Conservation (phyloP, 176 grass and related monocot species). For the Cenchrus fungigraminus region DNA sequence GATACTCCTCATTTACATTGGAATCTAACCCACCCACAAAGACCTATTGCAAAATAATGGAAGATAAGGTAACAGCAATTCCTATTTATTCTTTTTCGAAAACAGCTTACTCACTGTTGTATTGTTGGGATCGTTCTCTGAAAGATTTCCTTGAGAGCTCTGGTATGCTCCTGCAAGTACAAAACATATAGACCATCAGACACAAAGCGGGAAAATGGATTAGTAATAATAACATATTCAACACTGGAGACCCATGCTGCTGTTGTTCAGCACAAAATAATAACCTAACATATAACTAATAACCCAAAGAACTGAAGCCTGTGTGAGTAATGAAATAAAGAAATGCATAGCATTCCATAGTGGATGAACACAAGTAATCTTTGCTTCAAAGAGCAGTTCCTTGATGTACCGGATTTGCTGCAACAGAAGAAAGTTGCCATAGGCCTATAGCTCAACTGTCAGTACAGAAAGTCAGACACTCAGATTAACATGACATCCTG, state of each 20-base stretch:
- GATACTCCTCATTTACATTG: slow-evolving; percentile 79
- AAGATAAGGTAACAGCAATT: slow-evolving; percentile 43
- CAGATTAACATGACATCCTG: not conserved
- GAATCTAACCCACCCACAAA: slow-evolving; percentile 96
- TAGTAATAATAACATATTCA: not conserved
- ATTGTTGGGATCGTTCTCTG: slow-evolving; percentile 76
- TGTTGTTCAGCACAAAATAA: not conserved
- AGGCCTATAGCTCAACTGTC: not conserved
- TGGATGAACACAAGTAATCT: slow-evolving; percentile 26
- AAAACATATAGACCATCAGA: slow-evolving; percentile 35
- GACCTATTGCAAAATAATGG: slow-evolving; percentile 66
- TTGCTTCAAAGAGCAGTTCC: slow-evolving; percentile 17
- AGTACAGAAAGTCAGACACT: slow-evolving; percentile 19
- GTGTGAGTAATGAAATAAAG: not conserved
- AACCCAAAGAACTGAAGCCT: not conserved
- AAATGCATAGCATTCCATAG: not conserved
- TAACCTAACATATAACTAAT: not conserved
- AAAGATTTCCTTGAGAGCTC: slow-evolving; percentile 61
- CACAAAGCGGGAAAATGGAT: slow-evolving; percentile 5
- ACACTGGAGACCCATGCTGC: not conserved
- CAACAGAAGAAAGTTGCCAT: slow-evolving; percentile 15
- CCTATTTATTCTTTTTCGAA: not conserved
- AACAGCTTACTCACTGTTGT: slow-evolving; percentile 75
- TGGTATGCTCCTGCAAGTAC: slow-evolving; percentile 60
- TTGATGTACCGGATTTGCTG: slow-evolving; percentile 9